Conservation (phyloP, 177 flowering plant genomes). For the Telopea speciosissima region DNA sequence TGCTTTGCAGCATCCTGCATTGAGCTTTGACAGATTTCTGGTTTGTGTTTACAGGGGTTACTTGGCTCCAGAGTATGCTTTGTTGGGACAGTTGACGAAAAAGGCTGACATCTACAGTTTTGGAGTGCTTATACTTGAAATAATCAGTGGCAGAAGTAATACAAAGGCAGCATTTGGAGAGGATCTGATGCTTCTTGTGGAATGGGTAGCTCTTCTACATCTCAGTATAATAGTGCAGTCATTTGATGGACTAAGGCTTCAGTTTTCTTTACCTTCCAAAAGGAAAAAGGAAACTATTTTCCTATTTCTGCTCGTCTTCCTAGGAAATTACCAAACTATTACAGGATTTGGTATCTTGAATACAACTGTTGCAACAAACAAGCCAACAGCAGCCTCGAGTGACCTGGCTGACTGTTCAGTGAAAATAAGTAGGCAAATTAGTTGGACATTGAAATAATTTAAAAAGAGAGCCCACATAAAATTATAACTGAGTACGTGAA, state of each 20-base stretch:
- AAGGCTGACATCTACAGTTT: conserved; percentile 87
- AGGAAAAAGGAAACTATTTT: no score
- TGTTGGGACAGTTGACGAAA: conserved; percentile 64
- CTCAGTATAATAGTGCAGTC: neutral
- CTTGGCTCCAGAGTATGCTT: conserved; percentile 81
- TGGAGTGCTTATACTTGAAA: conserved; percentile 80
- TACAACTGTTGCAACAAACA: neutral
- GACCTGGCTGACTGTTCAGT: neutral
- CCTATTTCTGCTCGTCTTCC: no score
- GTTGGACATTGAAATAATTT: no score
- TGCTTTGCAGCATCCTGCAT: neutral
- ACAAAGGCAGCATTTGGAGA: conserved; percentile 57
- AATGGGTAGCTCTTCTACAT: conserved; percentile 52
- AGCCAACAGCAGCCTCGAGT: neutral
- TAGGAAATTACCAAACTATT: neutral
- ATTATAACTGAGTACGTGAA: no score
- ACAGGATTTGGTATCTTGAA: no score
- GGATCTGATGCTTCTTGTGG: conserved; percentile 51
- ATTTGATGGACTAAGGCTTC: neutral
- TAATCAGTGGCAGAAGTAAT: conserved; percentile 70
- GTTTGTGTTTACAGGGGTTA: conserved; percentile 55
- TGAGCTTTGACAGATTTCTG: neutral
- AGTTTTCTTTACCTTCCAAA: neutral
- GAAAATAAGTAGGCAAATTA: neutral
- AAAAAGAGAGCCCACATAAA: no score